A percentile compares a stretch with the other conserved stretches of the same genome.
Conservation (phyloP, 1,139 yeast genomes). For the Meyerozyma athensensis region DNA sequence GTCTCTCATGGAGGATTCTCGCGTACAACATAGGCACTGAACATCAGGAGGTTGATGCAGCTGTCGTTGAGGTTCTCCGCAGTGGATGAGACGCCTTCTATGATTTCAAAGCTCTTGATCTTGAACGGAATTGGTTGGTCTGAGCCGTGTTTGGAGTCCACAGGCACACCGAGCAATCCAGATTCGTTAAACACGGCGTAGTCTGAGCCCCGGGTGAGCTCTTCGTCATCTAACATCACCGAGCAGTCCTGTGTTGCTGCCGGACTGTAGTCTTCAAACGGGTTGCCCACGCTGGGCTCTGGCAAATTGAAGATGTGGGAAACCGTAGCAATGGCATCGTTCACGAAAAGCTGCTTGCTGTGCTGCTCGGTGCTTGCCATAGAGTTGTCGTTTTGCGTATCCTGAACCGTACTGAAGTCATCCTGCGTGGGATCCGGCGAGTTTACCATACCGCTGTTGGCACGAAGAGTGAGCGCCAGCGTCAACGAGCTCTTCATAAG, state of each 20-base stretch:
- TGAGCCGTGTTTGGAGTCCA: slow-evolving; percentile 12
- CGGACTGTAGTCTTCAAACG: slow-evolving; percentile 20
- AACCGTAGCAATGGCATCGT: slow-evolving; percentile 4
- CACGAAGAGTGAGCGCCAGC: slow-evolving; percentile 14
- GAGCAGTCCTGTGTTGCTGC: slow-evolving; percentile 21
- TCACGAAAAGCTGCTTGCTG: background rate
- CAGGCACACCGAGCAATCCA: slow-evolving; percentile 20
- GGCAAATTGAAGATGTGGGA: slow-evolving; percentile 31
- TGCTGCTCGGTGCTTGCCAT: background rate
- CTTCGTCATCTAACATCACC: slow-evolving; percentile 31
- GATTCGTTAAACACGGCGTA: slow-evolving; percentile 26
- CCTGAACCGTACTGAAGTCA: background rate
- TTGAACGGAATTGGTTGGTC: slow-evolving; percentile 18
- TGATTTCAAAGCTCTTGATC: slow-evolving; percentile 52
- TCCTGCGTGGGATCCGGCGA: slow-evolving; percentile 5
- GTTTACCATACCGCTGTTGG: slow-evolving; percentile 3
- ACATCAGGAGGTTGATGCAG: slow-evolving; percentile 65
- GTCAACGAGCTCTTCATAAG: slow-evolving; percentile 45
- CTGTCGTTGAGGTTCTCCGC: slow-evolving; percentile 50
- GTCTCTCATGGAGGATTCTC: slow-evolving; percentile 46
- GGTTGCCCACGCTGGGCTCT: slow-evolving; percentile 26
- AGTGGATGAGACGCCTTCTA: slow-evolving; percentile 60
- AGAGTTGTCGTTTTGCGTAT: background rate
- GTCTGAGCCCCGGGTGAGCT: slow-evolving; percentile 32
- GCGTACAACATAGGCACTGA: slow-evolving; percentile 67